Conservation (phyloP, 768 basidiomycete genomes). For the Leccinum aurantiacum region DNA sequence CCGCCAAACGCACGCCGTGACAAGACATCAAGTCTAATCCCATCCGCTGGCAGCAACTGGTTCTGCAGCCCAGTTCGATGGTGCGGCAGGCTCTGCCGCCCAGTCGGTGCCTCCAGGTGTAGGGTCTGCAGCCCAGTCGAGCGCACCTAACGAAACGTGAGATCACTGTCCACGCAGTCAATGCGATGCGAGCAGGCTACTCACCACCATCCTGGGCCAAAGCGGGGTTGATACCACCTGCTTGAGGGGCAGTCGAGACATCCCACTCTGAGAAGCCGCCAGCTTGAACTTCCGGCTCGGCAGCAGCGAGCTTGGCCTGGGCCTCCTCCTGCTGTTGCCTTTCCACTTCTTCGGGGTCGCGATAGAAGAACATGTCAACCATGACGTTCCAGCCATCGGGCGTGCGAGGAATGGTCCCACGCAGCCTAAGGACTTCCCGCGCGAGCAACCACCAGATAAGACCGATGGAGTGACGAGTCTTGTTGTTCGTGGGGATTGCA, state of each 20-base stretch:
- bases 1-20: slow-evolving; percentile 5
- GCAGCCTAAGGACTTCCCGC: slow-evolving; percentile 94
- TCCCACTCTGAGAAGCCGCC: slow-evolving; percentile 69
- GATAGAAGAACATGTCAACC: slow-evolving; percentile 99
- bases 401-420: slow-evolving; percentile 90
- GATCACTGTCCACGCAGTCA: background rate
- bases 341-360: slow-evolving; percentile 99
- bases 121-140: slow-evolving; percentile 83
- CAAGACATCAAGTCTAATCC: slow-evolving; percentile 21
- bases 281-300: slow-evolving; percentile 56
- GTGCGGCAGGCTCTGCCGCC: slow-evolving; percentile 70
- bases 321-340: slow-evolving; percentile 95
- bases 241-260: slow-evolving; percentile 61
- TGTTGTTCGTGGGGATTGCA: slow-evolving; percentile 99
- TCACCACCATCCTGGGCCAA: slow-evolving; percentile 61
- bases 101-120: slow-evolving; percentile 66
- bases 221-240: slow-evolving; percentile 75
- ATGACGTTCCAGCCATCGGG: slow-evolving; percentile 96
- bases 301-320: slow-evolving; percentile 69
- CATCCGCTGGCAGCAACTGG: slow-evolving; percentile 26
- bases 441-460: slow-evolving; percentile 97
- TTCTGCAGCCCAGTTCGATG: slow-evolving; percentile 38
- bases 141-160: slow-evolving; percentile 46
- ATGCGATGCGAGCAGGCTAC: slow-evolving; percentile 4
- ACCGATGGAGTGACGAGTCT: slow-evolving; percentile 95